A percentile compares a stretch with the other conserved stretches of the same genome.
These are phyloP conservation scores for Vitis cinerea DNA, from an alignment of 164 flowering plant species.

Conservation along the genomic window DNA sequence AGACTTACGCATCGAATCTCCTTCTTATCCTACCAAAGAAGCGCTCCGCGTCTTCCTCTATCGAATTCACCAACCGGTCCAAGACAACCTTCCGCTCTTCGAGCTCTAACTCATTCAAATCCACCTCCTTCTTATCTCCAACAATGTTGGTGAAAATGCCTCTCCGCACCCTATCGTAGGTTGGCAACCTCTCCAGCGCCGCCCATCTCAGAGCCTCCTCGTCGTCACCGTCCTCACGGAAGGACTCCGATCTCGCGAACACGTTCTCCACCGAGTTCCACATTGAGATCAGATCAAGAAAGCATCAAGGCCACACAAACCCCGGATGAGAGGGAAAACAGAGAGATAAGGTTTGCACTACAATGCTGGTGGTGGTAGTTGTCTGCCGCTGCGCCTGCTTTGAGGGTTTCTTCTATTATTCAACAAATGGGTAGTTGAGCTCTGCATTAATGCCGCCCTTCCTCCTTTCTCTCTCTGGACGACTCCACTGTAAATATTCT, in stretches of 20 bases:
- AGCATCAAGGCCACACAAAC: slow-evolving; percentile 3
- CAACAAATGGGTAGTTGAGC: slow-evolving; percentile 37
- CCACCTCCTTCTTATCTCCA: slow-evolving; percentile 66
- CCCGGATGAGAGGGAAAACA: not conserved
- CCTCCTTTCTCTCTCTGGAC: slow-evolving; percentile 9
- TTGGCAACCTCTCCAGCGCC: slow-evolving; percentile 90
- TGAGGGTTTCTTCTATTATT: no score
- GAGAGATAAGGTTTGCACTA: not conserved
- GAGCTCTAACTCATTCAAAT: slow-evolving; percentile 42
- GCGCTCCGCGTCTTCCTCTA: slow-evolving; percentile 56
- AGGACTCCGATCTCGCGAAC: slow-evolving; percentile 62
- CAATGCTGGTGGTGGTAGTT: no score
- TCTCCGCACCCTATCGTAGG: slow-evolving; percentile 65
- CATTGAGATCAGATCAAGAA: slow-evolving; percentile 31
- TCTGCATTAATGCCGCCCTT: slow-evolving; percentile 40
- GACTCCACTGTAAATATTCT: not conserved
- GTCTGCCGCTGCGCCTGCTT: no score
- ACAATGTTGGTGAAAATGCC: slow-evolving; percentile 67
- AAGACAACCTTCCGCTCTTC: slow-evolving; percentile 60
- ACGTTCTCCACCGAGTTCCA: slow-evolving; percentile 77
- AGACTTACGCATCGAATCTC: slow-evolving; percentile 74
- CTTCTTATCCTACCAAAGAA: slow-evolving; percentile 67
- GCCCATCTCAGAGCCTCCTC: slow-evolving; percentile 95
- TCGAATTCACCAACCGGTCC: slow-evolving; percentile 56
- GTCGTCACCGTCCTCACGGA: slow-evolving; percentile 61